Evolutionary conservation across 2,329 filamentous ascomycete genomes (phyloP).

Genomic region (Plectosphaerella cucumerina): DNA sequence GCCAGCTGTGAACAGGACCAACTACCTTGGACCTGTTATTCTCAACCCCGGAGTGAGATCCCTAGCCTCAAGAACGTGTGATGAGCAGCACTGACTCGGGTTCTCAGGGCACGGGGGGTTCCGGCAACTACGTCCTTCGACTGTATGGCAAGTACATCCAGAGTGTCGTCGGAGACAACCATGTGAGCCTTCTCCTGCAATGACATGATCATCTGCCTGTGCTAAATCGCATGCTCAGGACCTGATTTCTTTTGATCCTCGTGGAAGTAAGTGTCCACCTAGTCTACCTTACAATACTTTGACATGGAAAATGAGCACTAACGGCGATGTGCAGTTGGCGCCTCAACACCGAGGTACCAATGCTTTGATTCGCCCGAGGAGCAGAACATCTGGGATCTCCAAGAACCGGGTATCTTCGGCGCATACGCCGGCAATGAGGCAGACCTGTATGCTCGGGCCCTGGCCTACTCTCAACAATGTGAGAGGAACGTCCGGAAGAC

Average conservation of each 20-base stretch:
- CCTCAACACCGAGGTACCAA: constrained; percentile 44
- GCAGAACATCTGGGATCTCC: constrained; percentile 37
- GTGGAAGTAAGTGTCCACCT: constrained; percentile 29
- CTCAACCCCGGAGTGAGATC: constrained; percentile 28
- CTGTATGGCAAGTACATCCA: constrained; percentile 29
- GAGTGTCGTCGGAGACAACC: constrained; percentile 40
- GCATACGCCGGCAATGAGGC: constrained; percentile 40
- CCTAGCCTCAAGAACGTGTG: not conserved
- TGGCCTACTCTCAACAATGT: constrained; percentile 37
- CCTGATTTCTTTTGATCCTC: constrained; percentile 46
- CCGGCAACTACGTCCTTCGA: constrained; percentile 31
- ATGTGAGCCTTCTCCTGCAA: constrained; percentile 25
- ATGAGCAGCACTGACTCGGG: not conserved
- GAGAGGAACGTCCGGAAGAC: constrained; percentile 31
- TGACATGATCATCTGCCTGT: not conserved
- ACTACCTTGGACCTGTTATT: constrained; percentile 24
- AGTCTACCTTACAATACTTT: not conserved
- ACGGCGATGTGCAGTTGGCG: constrained; percentile 28
- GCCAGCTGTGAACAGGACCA: constrained; percentile 20
- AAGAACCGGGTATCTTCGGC: constrained; percentile 40
- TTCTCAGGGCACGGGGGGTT: constrained; percentile 43
- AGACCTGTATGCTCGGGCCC: constrained; percentile 38
- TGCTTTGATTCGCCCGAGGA: constrained; percentile 44
- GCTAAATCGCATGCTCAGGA: constrained; percentile 24
- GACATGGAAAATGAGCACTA: not conserved